These are phyloP conservation scores for Euphrasia confusa DNA, from an alignment of 257 asterid genomes.

Conservation along the genomic window DNA sequence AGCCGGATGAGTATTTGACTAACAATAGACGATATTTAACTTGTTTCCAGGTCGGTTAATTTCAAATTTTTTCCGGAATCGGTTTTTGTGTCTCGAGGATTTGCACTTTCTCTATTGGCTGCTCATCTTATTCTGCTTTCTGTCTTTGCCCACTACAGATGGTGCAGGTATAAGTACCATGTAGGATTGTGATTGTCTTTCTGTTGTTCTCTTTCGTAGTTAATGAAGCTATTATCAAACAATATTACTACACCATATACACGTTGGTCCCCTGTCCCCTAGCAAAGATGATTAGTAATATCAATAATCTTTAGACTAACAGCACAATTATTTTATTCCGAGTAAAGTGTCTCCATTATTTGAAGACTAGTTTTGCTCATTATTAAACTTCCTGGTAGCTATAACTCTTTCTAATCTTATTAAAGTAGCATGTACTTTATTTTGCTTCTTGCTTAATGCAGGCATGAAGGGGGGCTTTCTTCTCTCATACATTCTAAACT, in stretches of 20 bases:
- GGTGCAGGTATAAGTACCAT: slow-evolving; percentile 41
- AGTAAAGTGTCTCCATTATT: neutral
- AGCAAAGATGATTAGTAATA: slow-evolving; percentile 8
- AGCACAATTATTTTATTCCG: neutral
- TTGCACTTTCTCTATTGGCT: slow-evolving; percentile 39
- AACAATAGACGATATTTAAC: slow-evolving; percentile 8
- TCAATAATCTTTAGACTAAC: neutral
- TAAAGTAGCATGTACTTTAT: slow-evolving; percentile 1
- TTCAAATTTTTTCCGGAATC: slow-evolving; percentile 46
- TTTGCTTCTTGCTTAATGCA: slow-evolving; percentile 31
- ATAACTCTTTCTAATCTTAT: neutral
- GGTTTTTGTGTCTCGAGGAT: slow-evolving; percentile 32
- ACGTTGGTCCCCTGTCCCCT: slow-evolving; percentile 12
- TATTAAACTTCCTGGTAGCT: slow-evolving; percentile 3
- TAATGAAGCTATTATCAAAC: neutral
- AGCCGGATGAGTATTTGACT: slow-evolving; percentile 17
- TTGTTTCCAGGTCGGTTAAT: slow-evolving; percentile 48
- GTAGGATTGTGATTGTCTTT: neutral
- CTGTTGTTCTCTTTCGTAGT: slow-evolving; percentile 3
- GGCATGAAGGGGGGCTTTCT: slow-evolving; percentile 80
- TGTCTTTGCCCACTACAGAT: slow-evolving; percentile 38
- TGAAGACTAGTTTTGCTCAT: slow-evolving; percentile 1
- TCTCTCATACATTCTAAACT: slow-evolving; percentile 43
- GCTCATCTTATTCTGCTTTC: slow-evolving; percentile 41
- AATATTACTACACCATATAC: neutral